Evolutionary conservation across 2,329 filamentous ascomycete species (phyloP), one percentile per base, ranked within the genome.

Genomic region (Aspergillus hortae): DNA sequence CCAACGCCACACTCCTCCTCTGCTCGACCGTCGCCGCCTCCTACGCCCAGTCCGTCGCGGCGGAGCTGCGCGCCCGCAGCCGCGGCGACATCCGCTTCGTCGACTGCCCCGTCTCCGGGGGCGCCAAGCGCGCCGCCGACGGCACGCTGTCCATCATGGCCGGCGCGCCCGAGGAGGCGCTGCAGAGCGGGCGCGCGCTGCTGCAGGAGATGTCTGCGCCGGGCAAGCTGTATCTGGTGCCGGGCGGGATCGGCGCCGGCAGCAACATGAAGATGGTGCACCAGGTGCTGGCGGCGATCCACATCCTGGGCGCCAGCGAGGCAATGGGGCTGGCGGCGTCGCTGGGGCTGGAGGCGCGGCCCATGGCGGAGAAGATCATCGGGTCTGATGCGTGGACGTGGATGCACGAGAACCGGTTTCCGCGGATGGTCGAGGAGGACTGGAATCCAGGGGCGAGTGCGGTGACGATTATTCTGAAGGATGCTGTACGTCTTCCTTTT

Each of bases 111-210:
- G 88, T 91, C 0, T 89, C 86, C 0, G 88, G 88, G 0, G 88
- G 88, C 1, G 82, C 85, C 0, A 76, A 80, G 9, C 79, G 87
- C 32, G 87, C 87, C 1, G 86, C 85, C 0, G 80, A 87, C 45
- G 88, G 88, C 3, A 89, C 87, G 0, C 72, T 91, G 40, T 88
- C 86, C 6, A 90, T 92, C 64, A 89, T 92, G 81, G 86, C 86
- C 0, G 83, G 84, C 2, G 86, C 79, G 0, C 74, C 80, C 0
- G 76, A 80, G 1, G 76, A 74, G 2, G 82, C 82, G 4, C 70
- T 90, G 2, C 73, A 77, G 32, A 80, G 79, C 51, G 85, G 79
- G 0, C 77, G 76, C 19, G 78, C 76, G 44, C 69, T 90, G 1
- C 75, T 91, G 2, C 75, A 82, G 48, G 80, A 81, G 58, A 82